phyloP scores from a whole-genome alignment of 805 yeast species.

The Kodamaea jinghongensis region DNA sequence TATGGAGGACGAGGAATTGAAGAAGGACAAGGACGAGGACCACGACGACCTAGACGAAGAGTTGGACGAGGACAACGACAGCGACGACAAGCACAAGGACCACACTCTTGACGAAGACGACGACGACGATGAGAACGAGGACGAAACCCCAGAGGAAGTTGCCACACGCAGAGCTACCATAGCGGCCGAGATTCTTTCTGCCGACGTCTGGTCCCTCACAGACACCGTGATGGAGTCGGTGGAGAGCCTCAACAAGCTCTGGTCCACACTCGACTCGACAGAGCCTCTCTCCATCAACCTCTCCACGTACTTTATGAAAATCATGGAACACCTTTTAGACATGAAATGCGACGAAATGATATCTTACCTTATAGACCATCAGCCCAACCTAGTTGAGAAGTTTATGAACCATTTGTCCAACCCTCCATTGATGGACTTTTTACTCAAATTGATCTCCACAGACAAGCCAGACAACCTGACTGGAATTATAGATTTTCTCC shows the following conservation, averaged over 20 bases:
- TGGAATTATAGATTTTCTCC: conserved; percentile 45
- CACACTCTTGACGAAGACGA: conserved; percentile 6
- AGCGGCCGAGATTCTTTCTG: conserved; percentile 85
- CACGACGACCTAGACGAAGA: conserved; percentile 24
- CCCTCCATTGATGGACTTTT: conserved; percentile 47
- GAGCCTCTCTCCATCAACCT: conserved; percentile 69
- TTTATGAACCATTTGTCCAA: conserved; percentile 43
- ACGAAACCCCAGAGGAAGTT: conserved; percentile 31
- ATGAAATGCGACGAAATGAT: conserved; percentile 50
- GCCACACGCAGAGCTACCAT: conserved; percentile 37
- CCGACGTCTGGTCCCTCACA: conserved; percentile 92
- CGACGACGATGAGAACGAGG: conserved; percentile 19
- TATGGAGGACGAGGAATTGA: conserved; percentile 14
- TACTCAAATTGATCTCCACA: conserved; percentile 42
- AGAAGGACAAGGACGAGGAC: conserved; percentile 25
- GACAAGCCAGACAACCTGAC: conserved; percentile 48
- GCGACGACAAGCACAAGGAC: conserved; percentile 1
- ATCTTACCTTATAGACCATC: conserved; percentile 42
- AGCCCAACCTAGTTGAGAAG: conserved; percentile 38
- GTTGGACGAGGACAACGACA: conserved; percentile 18
- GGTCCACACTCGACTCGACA: conserved; percentile 73
- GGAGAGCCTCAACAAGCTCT: conserved; percentile 62
- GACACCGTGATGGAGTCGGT: conserved; percentile 82
- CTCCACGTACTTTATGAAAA: conserved; percentile 87
- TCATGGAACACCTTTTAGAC: conserved; percentile 63